Evolutionary conservation across 2,329 filamentous ascomycete genomes (phyloP).

Genomic region (Scytalidium sp.): DNA sequence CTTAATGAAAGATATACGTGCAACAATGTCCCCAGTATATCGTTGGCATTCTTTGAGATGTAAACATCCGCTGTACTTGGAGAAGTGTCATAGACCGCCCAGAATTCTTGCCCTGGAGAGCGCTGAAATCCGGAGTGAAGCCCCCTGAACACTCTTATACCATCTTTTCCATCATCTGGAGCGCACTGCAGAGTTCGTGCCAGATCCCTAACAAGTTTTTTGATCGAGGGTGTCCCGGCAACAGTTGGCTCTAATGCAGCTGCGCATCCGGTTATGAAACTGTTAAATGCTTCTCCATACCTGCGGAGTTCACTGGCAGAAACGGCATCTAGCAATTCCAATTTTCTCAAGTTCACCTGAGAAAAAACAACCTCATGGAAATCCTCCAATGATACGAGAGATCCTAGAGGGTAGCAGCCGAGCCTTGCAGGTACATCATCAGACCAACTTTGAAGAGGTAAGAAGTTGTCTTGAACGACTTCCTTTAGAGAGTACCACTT

Average conservation of each 20-base stretch:
- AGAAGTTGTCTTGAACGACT: constrained; percentile 28
- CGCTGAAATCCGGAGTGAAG: constrained; percentile 39
- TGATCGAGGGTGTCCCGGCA: background rate
- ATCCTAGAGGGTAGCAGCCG: constrained; percentile 45
- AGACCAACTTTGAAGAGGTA: constrained; percentile 32
- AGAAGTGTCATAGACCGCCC: constrained; percentile 31
- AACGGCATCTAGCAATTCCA: constrained; percentile 31
- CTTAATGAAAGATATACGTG: constrained; percentile 43
- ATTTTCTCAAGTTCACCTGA: constrained; percentile 37
- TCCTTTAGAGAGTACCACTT: constrained; percentile 12
- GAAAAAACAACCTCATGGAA: constrained; percentile 42
- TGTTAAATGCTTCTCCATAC: constrained; percentile 7
- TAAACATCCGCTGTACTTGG: constrained; percentile 33
- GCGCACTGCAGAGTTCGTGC: constrained; percentile 2
- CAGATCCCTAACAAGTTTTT: constrained; percentile 4
- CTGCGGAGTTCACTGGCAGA: constrained; percentile 3
- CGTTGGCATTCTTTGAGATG: constrained; percentile 40
- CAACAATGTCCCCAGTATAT: constrained; percentile 37
- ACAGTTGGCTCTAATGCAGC: background rate
- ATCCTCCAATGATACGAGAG: constrained; percentile 34
- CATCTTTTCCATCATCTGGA: background rate
- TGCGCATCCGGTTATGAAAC: constrained; percentile 2
- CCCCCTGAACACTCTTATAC: constrained; percentile 28
- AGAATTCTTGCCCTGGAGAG: constrained; percentile 33
- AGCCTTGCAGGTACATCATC: constrained; percentile 36